Conservation (phyloP, 345 rosid genomes). For the Pseudoturritis turrita region DNA sequence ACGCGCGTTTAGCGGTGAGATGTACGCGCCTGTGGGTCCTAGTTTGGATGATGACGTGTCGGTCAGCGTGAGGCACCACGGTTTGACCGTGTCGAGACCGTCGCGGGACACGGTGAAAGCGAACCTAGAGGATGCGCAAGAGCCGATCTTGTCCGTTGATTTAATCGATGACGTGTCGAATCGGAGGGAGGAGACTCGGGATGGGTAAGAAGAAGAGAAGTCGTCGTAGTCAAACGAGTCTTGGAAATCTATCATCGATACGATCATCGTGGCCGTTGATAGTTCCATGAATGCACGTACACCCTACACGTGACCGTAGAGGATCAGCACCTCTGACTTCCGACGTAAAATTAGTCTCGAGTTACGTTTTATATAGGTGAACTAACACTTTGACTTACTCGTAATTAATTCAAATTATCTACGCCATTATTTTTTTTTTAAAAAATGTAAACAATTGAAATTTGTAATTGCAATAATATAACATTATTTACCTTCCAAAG, state of each 20-base stretch:
- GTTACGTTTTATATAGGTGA: constrained; percentile 10
- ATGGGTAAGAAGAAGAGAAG: constrained; percentile 58
- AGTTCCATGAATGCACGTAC: constrained; percentile 83
- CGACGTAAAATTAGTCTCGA: background rate
- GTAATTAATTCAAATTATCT: constrained; percentile 2
- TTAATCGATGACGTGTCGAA: constrained; percentile 56
- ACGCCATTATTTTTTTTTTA: too few species aligned
- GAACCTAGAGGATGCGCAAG: constrained; percentile 79
- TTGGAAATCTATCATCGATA: constrained; percentile 74
- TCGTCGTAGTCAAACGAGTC: constrained; percentile 71
- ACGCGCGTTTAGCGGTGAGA: constrained; percentile 83
- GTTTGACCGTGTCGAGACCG: constrained; percentile 85
- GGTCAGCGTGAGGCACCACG: constrained; percentile 77
- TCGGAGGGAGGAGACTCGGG: constrained; percentile 80
- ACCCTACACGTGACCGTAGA: constrained; percentile 52
- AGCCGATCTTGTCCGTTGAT: constrained; percentile 67
- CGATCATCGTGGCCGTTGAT: constrained; percentile 57
- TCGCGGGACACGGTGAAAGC: constrained; percentile 94
- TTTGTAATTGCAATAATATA: too few species aligned
- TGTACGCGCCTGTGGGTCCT: constrained; percentile 53
- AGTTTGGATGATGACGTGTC: constrained; percentile 61
- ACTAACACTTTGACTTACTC: constrained; percentile 21
- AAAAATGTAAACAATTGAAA: too few species aligned
- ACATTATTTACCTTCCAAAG: constrained; percentile 99
- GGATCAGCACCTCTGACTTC: background rate